Conservation (phyloP, 495 filamentous ascomycete genomes). For the Tuber magnatum region DNA sequence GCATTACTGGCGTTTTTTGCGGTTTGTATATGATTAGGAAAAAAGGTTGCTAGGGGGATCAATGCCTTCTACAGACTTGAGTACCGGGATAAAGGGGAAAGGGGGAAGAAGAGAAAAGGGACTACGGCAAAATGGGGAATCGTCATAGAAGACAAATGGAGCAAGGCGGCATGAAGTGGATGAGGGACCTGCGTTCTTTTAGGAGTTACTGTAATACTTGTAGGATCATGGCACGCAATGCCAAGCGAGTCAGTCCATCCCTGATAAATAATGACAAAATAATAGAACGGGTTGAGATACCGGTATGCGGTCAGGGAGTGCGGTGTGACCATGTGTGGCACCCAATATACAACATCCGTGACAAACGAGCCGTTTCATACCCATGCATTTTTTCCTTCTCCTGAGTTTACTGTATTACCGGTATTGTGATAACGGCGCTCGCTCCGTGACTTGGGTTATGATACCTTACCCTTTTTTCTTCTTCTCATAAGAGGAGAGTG, state of each 20-base stretch:
- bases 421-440: neutral
- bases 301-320: neutral
- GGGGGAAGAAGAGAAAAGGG: neutral
- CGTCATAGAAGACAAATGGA: neutral
- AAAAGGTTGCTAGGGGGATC: neutral
- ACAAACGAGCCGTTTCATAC: neutral
- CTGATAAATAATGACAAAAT: neutral
- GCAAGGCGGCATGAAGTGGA: neutral
- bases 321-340: neutral
- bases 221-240: neutral
- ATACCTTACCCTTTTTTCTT: neutral
- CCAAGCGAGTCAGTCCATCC: neutral
- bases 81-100: neutral
- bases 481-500: neutral
- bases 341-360: neutral
- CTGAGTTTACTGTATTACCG: neutral
- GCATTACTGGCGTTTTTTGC: conserved; percentile 14
- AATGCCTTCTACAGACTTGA: neutral
- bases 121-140: neutral
- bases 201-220: too few species aligned
- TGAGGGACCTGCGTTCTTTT: neutral
- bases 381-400: neutral
- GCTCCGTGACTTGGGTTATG: neutral
- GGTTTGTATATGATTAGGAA: neutral
- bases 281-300: neutral